These are phyloP conservation scores for Spencermartinsiella europaea DNA, from an alignment of 805 yeast genomes.

Conservation along the genomic window DNA sequence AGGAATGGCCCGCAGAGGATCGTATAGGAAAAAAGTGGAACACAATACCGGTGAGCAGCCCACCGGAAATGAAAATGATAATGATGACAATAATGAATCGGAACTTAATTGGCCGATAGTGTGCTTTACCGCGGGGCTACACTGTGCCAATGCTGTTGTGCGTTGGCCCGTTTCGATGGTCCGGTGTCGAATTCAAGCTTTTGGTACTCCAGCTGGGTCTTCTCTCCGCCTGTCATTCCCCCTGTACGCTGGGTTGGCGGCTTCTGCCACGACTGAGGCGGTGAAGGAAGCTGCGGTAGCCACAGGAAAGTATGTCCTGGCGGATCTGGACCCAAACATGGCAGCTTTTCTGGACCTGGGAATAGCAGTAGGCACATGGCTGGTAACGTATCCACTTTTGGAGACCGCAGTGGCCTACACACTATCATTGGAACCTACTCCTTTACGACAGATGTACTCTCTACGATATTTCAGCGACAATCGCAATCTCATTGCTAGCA, in stretches of 20 bases:
- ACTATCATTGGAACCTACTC: background rate
- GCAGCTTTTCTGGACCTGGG: background rate
- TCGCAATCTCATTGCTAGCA: background rate
- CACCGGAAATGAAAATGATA: background rate
- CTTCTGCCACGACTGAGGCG: conserved; percentile 2
- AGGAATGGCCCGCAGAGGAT: conserved; percentile 1
- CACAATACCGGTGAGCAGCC: background rate
- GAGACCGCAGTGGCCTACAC: background rate
- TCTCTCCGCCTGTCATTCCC: background rate
- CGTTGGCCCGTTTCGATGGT: conserved; percentile 9
- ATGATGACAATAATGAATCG: background rate
- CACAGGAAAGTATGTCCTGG: background rate
- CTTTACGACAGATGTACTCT: conserved; percentile 4
- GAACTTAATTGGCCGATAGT: background rate
- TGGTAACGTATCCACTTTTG: conserved; percentile 4
- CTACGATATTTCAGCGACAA: background rate
- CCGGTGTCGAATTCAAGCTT: conserved; percentile 8
- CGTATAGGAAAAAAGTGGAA: background rate
- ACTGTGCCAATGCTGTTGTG: background rate
- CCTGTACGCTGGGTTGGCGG: conserved; percentile 3
- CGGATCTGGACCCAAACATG: background rate
- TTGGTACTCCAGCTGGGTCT: background rate
- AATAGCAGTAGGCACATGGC: background rate
- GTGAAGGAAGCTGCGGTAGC: background rate
- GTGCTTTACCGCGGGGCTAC: background rate